Base-by-base conservation (phyloP, 306 rosid genomes). In the Casuarina cunninghamiana region DNA sequence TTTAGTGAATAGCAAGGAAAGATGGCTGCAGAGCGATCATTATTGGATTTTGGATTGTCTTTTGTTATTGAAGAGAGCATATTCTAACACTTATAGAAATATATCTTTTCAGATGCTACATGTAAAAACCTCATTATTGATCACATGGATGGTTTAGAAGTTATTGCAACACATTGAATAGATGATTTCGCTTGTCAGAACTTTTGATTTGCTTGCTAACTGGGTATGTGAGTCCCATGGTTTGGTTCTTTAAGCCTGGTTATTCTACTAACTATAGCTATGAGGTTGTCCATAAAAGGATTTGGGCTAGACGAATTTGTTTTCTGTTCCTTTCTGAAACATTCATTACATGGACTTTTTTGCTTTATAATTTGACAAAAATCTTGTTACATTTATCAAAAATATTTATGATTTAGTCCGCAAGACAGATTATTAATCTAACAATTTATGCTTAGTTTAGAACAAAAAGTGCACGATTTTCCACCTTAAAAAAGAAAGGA, bases 31-130 rank as follows among this genome's bases (percentile, higher is more conserved):
- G 32, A 58, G 82, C 69, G 72, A 72, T 42, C 42, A 69, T 46
- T 62, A 79, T 45, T 75, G 79, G 66, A 63, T 61, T 69, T 65
- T 71, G 21, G 35, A 41, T 63, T 67, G 37, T 67, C 42, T 67
- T 42, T 4, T 50, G 68, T 49, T 48, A 39, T 45, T 55, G 76
- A 62, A 62, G 72, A 53, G 49, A 39, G 26, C 65, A 53, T 53
- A 57, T 44, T 51, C 53, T 69, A 42, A 58, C 81, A 46, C 39
- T 26, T 1, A 26, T 61, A 82, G 73, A 42, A 54, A 76, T 53
- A 79, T 53, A 49, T 57, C 49, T 38, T 6, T 26, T 39, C 4
- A 32, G 55, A 49, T 76, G 72, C 66, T 81, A 83, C 72, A 76
- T 10, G 67, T 77, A 71, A 48, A 79, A 57, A 79, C 45, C 57